A percentile compares a stretch with the other conserved stretches of the same genome.
Conservation (phyloP, 2,329 filamentous ascomycete species). For the Pestalotiopsis fici region DNA sequence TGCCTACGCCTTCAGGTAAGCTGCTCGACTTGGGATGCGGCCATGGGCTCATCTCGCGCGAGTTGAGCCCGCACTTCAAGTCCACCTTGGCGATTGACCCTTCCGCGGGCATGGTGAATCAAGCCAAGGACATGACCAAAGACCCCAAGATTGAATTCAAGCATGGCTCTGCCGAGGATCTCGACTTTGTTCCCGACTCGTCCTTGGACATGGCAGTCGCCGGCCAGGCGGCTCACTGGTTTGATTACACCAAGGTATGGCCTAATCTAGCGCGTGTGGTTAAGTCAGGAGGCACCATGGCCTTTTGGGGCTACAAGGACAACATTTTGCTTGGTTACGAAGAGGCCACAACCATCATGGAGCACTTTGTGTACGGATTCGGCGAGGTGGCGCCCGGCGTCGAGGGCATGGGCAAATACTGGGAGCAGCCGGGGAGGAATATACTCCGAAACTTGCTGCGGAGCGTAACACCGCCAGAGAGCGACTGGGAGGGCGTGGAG, state of each 20-base stretch:
- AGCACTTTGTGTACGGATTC: constrained; percentile 55
- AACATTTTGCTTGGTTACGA: constrained; percentile 58
- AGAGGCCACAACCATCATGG: constrained; percentile 52
- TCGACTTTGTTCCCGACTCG: constrained; percentile 48
- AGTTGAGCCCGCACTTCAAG: constrained; percentile 53
- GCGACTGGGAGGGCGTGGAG: constrained; percentile 52
- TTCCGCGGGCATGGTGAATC: constrained; percentile 56
- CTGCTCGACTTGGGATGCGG: constrained; percentile 65
- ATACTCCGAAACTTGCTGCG: constrained; percentile 53
- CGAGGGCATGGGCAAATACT: constrained; percentile 57
- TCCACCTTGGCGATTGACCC: constrained; percentile 57
- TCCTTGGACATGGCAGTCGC: constrained; percentile 53
- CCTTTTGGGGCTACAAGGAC: constrained; percentile 69
- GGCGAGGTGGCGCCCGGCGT: constrained; percentile 43
- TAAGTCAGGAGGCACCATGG: constrained; percentile 57
- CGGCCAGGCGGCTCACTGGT: constrained; percentile 67
- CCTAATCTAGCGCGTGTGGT: constrained; percentile 55
- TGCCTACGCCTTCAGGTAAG: constrained; percentile 26
- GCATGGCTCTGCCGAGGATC: constrained; percentile 53
- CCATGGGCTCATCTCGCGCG: constrained; percentile 58
- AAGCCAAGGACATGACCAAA: constrained; percentile 44
- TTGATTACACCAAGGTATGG: constrained; percentile 58
- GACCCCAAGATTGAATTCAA: constrained; percentile 48
- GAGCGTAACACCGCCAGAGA: constrained; percentile 51
- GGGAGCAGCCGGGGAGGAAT: constrained; percentile 61